Base-by-base conservation (phyloP, 2,329 filamentous ascomycete genomes). In the Talaromyces atroroseus region DNA sequence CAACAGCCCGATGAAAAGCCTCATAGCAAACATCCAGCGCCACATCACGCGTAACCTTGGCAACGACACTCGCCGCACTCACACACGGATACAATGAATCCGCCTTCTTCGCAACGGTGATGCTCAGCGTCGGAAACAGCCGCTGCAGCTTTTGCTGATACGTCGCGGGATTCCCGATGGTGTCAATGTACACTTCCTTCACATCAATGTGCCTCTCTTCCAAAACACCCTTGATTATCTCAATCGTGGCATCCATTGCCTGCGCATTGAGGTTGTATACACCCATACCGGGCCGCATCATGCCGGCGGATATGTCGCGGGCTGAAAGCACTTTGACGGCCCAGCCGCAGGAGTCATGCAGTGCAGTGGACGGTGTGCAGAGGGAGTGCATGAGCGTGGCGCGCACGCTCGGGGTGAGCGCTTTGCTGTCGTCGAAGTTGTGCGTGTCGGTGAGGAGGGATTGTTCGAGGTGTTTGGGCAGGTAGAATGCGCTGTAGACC, bases 391-490 rank as follows among this genome's bases (percentile, higher is more conserved):
- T 85, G 32, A 97, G 82, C 8, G 79, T 73, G 14, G 88, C 86
- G 61, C 92, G 90, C 38, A 92, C 84, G n/a, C 80, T 76, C 0
- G 92, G 83, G 0, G 88, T 95, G 40, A 97, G 83, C 5, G 91
- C 89, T 76, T 97, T 97, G 70, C 89, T 95, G 78, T 97, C 92
- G 78, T 96, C 88, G 75, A 96, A 96, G 77, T 87, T 88, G 76
- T 96, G 87, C 3, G 85, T 84, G 36, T 83, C 74, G 52, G 89
- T 87, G 21, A 97, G 85, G 26, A 96, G 83, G 1, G 87, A 81
- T 67, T 87, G 85, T 60, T 86, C 81, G 36, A 79, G 69, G 24
- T 86, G 82, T 26, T 85, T 77, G 0, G 84, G 80, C 1, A 89
- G 72, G 52, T 95, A 95, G 62, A 95, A 89, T 34, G 84, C 76